These are phyloP conservation scores for Prunus kanzakura DNA, from an alignment of 306 rosid genomes.

Conservation along the genomic window DNA sequence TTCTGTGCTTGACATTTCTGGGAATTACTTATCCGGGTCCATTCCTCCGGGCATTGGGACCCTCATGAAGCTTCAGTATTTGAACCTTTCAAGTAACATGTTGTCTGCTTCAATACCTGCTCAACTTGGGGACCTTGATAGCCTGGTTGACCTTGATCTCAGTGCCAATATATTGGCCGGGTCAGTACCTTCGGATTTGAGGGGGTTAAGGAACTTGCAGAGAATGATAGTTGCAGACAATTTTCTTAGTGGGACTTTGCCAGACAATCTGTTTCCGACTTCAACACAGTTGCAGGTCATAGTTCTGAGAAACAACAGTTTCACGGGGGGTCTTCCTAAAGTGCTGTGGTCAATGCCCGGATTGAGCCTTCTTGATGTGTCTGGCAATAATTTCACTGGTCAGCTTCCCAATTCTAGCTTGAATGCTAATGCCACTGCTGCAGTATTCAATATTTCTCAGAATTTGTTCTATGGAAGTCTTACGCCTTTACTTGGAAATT, in stretches of 20 bases:
- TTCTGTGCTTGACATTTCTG: slow-evolving; percentile 61
- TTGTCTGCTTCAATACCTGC: slow-evolving; percentile 60
- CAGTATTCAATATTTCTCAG: slow-evolving; percentile 53
- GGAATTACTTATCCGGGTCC: slow-evolving; percentile 55
- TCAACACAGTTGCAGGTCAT: slow-evolving; percentile 45
- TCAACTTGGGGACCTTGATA: slow-evolving; percentile 52
- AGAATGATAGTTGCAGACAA: slow-evolving; percentile 48
- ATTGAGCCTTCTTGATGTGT: slow-evolving; percentile 59
- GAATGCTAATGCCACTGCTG: slow-evolving; percentile 28
- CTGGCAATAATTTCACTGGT: slow-evolving; percentile 69
- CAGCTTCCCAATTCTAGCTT: slow-evolving; percentile 56
- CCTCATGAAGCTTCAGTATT: slow-evolving; percentile 53
- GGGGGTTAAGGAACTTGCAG: slow-evolving; percentile 54
- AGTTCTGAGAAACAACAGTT: slow-evolving; percentile 52
- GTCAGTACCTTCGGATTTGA: slow-evolving; percentile 46
- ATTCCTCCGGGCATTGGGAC: slow-evolving; percentile 53
- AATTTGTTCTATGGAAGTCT: slow-evolving; percentile 70
- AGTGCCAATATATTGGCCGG: slow-evolving; percentile 61
- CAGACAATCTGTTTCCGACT: slow-evolving; percentile 36
- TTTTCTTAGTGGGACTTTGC: slow-evolving; percentile 55
- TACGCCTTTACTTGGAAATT: slow-evolving; percentile 45
- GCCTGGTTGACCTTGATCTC: slow-evolving; percentile 83
- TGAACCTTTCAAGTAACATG: slow-evolving; percentile 71
- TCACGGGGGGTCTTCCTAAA: slow-evolving; percentile 55
- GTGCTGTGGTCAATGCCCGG: slow-evolving; percentile 59